Evolutionary conservation across 2,329 filamentous ascomycete genomes (phyloP), one percentile per base, ranked within the genome.

Genomic region (Neonectria punicea): DNA sequence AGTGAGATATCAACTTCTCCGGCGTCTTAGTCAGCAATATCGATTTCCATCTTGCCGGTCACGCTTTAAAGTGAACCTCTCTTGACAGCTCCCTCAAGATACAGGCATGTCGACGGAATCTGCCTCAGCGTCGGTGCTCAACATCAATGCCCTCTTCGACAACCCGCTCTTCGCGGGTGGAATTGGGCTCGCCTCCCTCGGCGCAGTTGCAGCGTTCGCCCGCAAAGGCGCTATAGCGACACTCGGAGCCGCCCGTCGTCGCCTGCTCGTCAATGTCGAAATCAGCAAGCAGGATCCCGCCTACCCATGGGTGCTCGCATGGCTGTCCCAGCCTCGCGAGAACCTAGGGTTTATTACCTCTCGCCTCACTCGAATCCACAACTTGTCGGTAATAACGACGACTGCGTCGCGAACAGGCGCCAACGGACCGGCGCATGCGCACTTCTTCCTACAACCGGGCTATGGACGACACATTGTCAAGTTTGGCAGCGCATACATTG

Each of bases 211-310:
- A 34, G 91, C 93, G 13, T 88, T 97, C 72, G 93, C 90, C 32
- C 93, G 96, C 68, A 91, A 91, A 75, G 93, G 92, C 36, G 79
- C 92, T 64, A 87, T 94, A 65, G 85, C 89, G 73, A 89, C 89
- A 59, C 90, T 91, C n/a, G 87, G 87, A 47, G 85, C 97, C 61
- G 82, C 97, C 63, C 92, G 93, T 54, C 90, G 92, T 58, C 93
- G 95, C 53, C 89, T 99, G 81, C 89, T 99, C 32, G 93, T 98
- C 73, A 94, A 98, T 74, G 90, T 99, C 74, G 96, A 99, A 80
- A 97, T 99, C 79, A 95, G 93, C 79, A 92, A 93, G 76, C 93
- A 95, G 74, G 96, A 99, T 80, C 90, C 93, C 49, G 94, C 95
- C 2, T 99, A 98, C 78, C 90, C 90, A 44, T 98, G 94, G 95